Evolutionary conservation across 768 basidiomycete genomes (phyloP), one percentile per base, ranked within the genome.

Genomic region (Suillus americanus): DNA sequence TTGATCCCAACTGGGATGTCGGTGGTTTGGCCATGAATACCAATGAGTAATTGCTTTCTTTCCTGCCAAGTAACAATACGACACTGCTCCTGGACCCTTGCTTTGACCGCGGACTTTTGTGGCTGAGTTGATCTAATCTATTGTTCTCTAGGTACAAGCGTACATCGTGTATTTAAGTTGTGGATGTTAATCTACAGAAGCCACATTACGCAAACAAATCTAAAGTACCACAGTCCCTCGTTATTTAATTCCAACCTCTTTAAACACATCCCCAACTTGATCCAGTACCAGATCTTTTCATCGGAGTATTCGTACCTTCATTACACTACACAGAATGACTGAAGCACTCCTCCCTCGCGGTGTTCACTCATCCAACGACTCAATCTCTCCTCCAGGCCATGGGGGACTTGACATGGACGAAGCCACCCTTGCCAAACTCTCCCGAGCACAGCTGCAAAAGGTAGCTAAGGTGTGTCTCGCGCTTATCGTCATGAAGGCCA

Each of bases 391-490:
- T 41, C 38, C 18, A 13, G 18, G 9, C 13, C 12, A 10, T 20
- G 18, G 18, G 2, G 20, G 6, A 59, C 40, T 30, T 12, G 40
- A 63, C 9, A 41, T 70, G 48, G 66, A 55, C 37, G 69, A 72
- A 54, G 63, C 2, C 45, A 28, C 64, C 33, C 75, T 75, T 37
- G 70, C 65, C 57, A 69, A 68, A 37, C 66, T 75, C 16, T 35
- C 75, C 59, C 72, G 75, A 7, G 62, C 63, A 1, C 50, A 67
- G 72, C 62, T 12, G 64, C 20, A 28, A 48, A 30, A 35, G 43
- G n/a, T 60, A 28, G 37, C 43, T 10, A 54, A 23, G n/a, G 41
- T 51, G 16, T 20, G 50, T 33, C 18, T 66, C 12, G 25, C 30
- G 20, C 50, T 38, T n/a, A 7, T 63, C 43, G 25, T n/a, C 23